Base-by-base conservation (phyloP, 106 monocot genomes). In the Iris macrosiphon region DNA sequence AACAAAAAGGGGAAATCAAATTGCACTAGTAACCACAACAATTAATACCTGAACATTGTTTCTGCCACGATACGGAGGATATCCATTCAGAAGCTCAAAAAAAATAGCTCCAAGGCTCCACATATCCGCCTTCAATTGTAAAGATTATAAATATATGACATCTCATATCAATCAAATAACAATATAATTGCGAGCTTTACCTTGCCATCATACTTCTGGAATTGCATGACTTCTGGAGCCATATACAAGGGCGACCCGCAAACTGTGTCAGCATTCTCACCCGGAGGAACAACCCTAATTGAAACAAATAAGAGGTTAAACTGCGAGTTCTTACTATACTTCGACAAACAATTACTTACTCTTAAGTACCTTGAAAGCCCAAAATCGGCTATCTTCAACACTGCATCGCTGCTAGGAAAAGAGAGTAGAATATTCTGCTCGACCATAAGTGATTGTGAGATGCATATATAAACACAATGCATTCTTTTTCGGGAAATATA, bases 151-250 rank as follows among this genome's bases (percentile, higher is more conserved):
- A 4, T 14, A 14, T 30, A 32, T n/a, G 7, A 5, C n/a, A 27
- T 7, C 1, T 2, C 14, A 8, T 17, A 35, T 33, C 27, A 27
- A 22, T 43, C 8, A 43, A 55, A 18, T 28, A 11, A 61, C 28
- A 51, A 49, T 2, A 64, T 9, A 60, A 16, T 5, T 6, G 4
- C 2, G 28, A 21, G 2, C 12, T 19, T 56, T 67, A 80, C 80
- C 80, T 80, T 77, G 27, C 62, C 39, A 42, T 87, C 67, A 42
- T 81, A 81, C 52, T 81, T 75, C 27, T 77, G 66, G 52, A 81
- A 87, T 26, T 60, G 70, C 74, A 87, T 69, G n/a, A 77, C 71
- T 74, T 87, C 86, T 25, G 80, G 80, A 45, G 74, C 77, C 86
- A 81, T 81, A 59, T 87, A 81, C 21, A 72, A 61, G 26, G 74